Evolutionary conservation across 176 grass and related monocot species (phyloP).

Genomic region (Avena atlantica): DNA sequence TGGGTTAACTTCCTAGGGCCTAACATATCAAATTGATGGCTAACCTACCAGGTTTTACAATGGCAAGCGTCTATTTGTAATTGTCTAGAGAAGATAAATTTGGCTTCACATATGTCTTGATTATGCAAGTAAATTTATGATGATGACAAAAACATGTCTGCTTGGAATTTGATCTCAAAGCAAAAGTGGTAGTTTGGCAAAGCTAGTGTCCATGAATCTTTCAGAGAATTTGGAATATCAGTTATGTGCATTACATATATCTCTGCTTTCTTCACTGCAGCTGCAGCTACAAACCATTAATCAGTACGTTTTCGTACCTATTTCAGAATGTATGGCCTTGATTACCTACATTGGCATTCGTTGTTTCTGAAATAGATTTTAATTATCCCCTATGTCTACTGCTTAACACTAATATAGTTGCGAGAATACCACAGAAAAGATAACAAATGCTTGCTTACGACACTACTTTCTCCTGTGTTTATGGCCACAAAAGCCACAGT

Average conservation of each 20-base stretch:
- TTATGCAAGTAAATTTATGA: not conserved
- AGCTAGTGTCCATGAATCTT: not conserved
- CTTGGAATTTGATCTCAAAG: no score
- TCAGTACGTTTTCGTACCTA: not conserved
- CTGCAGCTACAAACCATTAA: not conserved
- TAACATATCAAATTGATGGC: constrained; percentile 6
- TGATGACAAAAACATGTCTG: not conserved
- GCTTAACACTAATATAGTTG: not conserved
- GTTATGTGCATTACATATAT: not conserved
- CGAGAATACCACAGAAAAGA: not conserved
- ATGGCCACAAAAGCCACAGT: no score
- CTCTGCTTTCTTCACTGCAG: not conserved
- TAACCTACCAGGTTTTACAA: constrained; percentile 2
- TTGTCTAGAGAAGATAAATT: constrained; percentile 2
- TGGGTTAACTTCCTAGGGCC: not conserved
- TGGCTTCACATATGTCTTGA: not conserved
- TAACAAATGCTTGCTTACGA: not conserved
- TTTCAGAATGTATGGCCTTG: not conserved
- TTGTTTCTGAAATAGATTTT: not conserved
- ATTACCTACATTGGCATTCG: not conserved
- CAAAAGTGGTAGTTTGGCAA: no score
- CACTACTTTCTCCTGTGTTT: not conserved
- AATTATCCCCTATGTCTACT: no score
- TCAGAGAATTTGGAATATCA: not conserved
- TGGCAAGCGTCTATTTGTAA: not conserved